Evolutionary conservation across 2,329 filamentous ascomycete genomes (phyloP), one percentile per base, ranked within the genome.

Genomic region (Cladosporium austrohemisphaericum): DNA sequence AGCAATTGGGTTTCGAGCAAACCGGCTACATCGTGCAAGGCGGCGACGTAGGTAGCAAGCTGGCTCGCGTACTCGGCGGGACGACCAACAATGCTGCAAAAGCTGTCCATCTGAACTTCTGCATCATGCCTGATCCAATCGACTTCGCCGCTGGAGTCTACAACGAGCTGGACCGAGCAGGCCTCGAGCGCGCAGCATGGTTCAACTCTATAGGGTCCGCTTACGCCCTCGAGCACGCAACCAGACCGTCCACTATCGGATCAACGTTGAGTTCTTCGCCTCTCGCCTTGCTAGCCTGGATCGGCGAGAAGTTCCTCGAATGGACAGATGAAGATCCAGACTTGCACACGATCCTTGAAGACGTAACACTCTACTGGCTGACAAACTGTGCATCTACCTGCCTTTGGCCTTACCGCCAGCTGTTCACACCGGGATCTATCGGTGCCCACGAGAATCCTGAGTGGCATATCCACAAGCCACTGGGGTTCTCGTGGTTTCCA

Each of bases 271-370:
- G 73, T 2, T 67, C 75, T 3, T 80, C 68, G 25, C 81, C 81
- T 0, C 53, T 84, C 1, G 76, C 78, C 0, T 58, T 83, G n/a
- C 68, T 84, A 2, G 71, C 74, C 4, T 84, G 80, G 74, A 69
- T 80, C 25, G 75, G 73, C 1, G 78, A 80, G 55, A 81, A 80
- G 59, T 76, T 76, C 49, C 61, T 78, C 1, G 72, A 70, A 1
- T 81, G 76, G 77, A 66, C 66, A 1, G 77, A 80, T 50, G 58
- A 66, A 4, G 58, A 63, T 18, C 71, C 70, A 3, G 56, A 63
- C 1, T 56, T 74, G n/a, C 57, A 49, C 25, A 67, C 66, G 1
- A 75, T 80, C 8, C 61, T 81, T 1, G 66, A 69, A 6, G 61
- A 68, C 18, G 70, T 78, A n/a, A 72, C 71, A 4, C 56, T 81